These are phyloP conservation scores for Pulveroboletus sp. DNA, from an alignment of 1,284 basidiomycete species.

Conservation along the genomic window DNA sequence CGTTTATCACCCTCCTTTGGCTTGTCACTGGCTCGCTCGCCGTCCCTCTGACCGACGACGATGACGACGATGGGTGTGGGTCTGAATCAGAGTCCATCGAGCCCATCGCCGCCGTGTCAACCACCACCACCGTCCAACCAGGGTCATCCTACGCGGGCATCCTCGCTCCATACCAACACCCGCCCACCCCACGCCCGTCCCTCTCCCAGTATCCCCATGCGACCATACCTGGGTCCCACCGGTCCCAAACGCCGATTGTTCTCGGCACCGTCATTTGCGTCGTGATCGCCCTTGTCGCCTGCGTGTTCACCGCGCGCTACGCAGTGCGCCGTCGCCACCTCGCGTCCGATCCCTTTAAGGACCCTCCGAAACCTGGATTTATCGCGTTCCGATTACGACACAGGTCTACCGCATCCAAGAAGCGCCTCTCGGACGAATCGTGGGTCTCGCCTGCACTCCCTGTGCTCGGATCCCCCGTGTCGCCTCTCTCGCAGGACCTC, in stretches of 20 bases:
- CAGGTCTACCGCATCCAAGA: slow-evolving; percentile 9
- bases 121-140: neutral
- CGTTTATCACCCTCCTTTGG: slow-evolving; percentile 25
- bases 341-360: slow-evolving; percentile 16
- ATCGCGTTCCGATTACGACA: slow-evolving; percentile 5
- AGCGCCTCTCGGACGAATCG: slow-evolving; percentile 30
- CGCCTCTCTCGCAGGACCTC: slow-evolving; percentile 12
- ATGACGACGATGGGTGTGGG: slow-evolving; percentile 6
- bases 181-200: slow-evolving; percentile 11
- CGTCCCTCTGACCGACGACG: slow-evolving; percentile 16
- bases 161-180: slow-evolving; percentile 21
- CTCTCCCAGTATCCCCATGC: slow-evolving; percentile 13
- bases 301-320: slow-evolving; percentile 6
- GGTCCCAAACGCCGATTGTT: slow-evolving; percentile 8
- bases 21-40: slow-evolving; percentile 4
- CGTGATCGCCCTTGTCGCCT: slow-evolving; percentile 15
- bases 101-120: neutral
- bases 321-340: slow-evolving; percentile 14
- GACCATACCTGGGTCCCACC: slow-evolving; percentile 13
- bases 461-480: slow-evolving; percentile 1
- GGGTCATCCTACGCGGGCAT: slow-evolving; percentile 5
- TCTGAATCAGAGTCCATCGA: neutral
- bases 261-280: slow-evolving; percentile 19
- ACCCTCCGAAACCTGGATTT: slow-evolving; percentile 17
- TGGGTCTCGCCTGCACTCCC: slow-evolving; percentile 30